A percentile compares a stretch with the other conserved stretches of the same genome.
These are phyloP conservation scores for Colletotrichum tropicicola DNA, from an alignment of 2,329 filamentous ascomycete species.

Conservation along the genomic window DNA sequence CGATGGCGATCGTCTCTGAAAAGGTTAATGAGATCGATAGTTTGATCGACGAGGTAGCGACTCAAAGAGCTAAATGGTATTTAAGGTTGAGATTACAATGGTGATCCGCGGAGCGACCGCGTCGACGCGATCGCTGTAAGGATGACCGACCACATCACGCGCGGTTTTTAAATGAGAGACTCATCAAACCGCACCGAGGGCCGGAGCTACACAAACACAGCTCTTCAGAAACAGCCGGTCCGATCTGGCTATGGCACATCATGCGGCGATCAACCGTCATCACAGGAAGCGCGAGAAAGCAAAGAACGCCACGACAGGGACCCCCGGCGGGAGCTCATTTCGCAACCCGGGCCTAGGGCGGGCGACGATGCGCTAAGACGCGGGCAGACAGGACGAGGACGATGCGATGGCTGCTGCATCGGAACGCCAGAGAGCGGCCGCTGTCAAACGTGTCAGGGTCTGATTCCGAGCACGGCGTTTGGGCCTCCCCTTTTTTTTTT, in stretches of 20 bases:
- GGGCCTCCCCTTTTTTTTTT: no score
- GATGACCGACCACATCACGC: no score
- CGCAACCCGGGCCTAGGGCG: slow-evolving; percentile 10
- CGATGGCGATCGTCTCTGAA: background rate
- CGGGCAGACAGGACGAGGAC: background rate
- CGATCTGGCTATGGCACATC: background rate
- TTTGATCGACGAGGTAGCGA: background rate
- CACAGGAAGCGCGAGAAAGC: background rate
- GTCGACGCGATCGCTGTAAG: background rate
- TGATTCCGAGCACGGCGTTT: slow-evolving; percentile 6
- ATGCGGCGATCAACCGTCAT: background rate
- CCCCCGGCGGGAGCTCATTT: slow-evolving; percentile 24
- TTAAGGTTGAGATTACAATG: background rate
- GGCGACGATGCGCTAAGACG: background rate
- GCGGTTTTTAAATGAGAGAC: no score
- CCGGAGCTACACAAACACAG: no score
- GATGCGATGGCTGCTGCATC: background rate
- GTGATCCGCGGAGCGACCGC: background rate
- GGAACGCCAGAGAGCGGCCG: background rate
- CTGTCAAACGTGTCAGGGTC: slow-evolving; percentile 7
- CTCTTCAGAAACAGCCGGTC: background rate
- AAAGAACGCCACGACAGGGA: slow-evolving; percentile 12
- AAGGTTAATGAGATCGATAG: background rate
- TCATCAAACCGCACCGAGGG: no score
- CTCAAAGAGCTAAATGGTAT: background rate